A percentile compares a stretch with the other conserved stretches of the same genome.
phyloP scores from a whole-genome alignment of 225 moss, liverwort and hornwort species.

The Physcomitrium patens region DNA sequence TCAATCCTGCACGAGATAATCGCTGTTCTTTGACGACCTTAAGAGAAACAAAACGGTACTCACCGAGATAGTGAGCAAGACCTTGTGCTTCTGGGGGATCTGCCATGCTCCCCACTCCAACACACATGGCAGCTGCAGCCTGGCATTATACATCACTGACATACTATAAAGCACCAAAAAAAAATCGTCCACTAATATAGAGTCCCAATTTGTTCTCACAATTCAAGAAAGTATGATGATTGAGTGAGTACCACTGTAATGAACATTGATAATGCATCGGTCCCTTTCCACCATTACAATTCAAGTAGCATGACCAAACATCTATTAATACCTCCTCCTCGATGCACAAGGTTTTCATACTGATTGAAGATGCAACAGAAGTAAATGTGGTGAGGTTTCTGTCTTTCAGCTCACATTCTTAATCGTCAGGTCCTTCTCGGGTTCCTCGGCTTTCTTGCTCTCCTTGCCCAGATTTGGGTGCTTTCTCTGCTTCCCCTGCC shows the following conservation, averaged over 20 bases:
- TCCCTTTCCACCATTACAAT: too few relatives aligned
- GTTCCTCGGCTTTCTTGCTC: slow-evolving; percentile 36
- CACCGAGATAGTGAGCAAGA: slow-evolving; percentile 71
- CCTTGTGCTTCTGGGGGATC: slow-evolving; percentile 59
- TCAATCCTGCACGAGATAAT: neutral
- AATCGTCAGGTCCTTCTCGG: slow-evolving; percentile 23
- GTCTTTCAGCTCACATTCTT: slow-evolving; percentile 41
- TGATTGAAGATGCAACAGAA: neutral
- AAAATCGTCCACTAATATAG: neutral
- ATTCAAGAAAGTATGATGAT: slow-evolving; percentile 7
- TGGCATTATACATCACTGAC: slow-evolving; percentile 24
- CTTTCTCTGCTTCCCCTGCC: slow-evolving; percentile 10
- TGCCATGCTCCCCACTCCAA: slow-evolving; percentile 68
- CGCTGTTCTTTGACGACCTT: slow-evolving; percentile 7
- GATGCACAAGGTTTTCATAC: neutral
- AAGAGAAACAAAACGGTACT: slow-evolving; percentile 23
- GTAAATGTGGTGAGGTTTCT: slow-evolving; percentile 6
- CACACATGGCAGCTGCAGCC: slow-evolving; percentile 77
- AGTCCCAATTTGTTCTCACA: neutral
- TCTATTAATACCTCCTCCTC: neutral
- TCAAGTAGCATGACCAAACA: neutral
- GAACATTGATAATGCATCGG: neutral
- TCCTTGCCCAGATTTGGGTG: slow-evolving; percentile 17
- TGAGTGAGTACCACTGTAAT: neutral
- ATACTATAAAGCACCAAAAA: slow-evolving; percentile 20